Conservation (phyloP, 148 eudicot species). For the Linanthus parryae region DNA sequence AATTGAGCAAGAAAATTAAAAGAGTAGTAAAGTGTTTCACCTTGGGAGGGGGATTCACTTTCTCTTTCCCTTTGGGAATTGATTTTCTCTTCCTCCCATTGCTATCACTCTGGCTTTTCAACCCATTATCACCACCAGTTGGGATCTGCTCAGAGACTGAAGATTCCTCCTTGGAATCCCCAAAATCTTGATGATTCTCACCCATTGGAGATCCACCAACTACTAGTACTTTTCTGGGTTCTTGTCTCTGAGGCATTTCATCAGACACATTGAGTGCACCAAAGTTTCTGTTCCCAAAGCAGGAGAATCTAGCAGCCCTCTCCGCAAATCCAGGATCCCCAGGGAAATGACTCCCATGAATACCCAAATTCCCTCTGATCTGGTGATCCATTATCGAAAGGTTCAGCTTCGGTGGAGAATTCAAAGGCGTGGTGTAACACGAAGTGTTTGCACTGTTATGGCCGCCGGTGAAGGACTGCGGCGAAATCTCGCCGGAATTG, state of each 20-base stretch:
- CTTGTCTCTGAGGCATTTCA: conserved; percentile 12
- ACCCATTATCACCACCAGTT: conserved; percentile 24
- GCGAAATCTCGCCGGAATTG: conserved; percentile 35
- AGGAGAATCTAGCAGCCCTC: conserved; percentile 60
- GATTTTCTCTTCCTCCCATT: conserved; percentile 71
- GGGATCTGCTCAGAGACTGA: conserved; percentile 79
- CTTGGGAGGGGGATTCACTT: conserved; percentile 31
- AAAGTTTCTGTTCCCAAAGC: conserved; percentile 24
- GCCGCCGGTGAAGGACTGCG: conserved; percentile 20
- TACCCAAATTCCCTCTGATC: conserved; percentile 17
- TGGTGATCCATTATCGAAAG: conserved; percentile 30
- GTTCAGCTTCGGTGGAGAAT: conserved; percentile 64
- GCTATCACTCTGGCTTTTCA: conserved; percentile 32
- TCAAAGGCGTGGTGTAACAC: conserved; percentile 70
- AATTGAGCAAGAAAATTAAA: not conserved
- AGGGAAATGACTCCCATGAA: conserved; percentile 10
- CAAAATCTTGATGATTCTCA: conserved; percentile 17
- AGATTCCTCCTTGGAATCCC: conserved; percentile 66
- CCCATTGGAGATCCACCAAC: conserved; percentile 16
- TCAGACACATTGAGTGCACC: not conserved
- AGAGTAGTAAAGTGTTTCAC: conserved; percentile 18
- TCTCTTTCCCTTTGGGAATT: conserved; percentile 43
- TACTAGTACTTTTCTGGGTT: conserved; percentile 17
- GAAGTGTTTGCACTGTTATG: conserved; percentile 44
- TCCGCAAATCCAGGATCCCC: conserved; percentile 64